These are phyloP conservation scores for Rehmannia glutinosa DNA, from an alignment of 257 asterid genomes.

Conservation along the genomic window DNA sequence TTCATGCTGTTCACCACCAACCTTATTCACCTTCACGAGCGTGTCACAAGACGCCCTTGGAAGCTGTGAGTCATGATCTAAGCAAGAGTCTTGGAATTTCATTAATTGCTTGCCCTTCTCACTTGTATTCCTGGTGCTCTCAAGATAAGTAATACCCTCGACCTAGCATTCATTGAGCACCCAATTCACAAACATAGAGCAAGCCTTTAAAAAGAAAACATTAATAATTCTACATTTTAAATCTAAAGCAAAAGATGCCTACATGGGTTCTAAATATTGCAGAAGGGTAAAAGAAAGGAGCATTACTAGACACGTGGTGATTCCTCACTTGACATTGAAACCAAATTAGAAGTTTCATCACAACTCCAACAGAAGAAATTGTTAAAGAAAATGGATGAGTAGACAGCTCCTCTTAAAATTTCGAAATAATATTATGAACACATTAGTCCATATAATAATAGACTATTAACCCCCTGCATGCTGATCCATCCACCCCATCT, in stretches of 20 bases:
- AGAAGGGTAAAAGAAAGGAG: neutral
- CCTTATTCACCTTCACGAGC: conserved; percentile 12
- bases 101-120: conserved; percentile 30
- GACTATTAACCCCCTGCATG: too few relatives aligned
- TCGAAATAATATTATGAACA: too few relatives aligned
- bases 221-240: neutral
- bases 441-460: too few relatives aligned
- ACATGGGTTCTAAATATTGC: neutral
- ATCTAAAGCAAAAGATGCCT: neutral
- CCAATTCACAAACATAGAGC: conserved; percentile 5
- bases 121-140: conserved; percentile 29
- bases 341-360: neutral
- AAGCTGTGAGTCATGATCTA: conserved; percentile 23
- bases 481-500: too few relatives aligned
- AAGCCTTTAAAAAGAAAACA: neutral
- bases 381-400: too few relatives aligned
- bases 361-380: neutral
- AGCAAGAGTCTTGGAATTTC: conserved; percentile 14
- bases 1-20: conserved; percentile 23
- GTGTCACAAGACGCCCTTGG: conserved; percentile 17
- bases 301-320: neutral
- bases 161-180: conserved; percentile 42
- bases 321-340: neutral
- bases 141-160: conserved; percentile 54
- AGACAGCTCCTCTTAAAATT: too few relatives aligned